Base-by-base conservation (phyloP, 306 rosid species). In the Sesbania bispinosa region DNA sequence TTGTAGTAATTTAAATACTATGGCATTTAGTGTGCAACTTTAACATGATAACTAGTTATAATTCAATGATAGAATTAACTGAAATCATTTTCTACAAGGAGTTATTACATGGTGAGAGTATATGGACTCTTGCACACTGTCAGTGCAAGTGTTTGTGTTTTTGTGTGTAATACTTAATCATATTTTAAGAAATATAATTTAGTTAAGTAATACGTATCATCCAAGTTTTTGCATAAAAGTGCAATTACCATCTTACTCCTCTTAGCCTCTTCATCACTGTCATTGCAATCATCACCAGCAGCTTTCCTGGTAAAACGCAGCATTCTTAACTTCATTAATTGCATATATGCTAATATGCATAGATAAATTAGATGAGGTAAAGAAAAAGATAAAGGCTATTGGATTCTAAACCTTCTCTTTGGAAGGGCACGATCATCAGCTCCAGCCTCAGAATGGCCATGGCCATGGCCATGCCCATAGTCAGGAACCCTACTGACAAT, bases 401-500 rank as follows among this genome's bases (percentile, higher is more conserved):
- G 38, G 46, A 73, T 41, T 74, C 48, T 77, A 51, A 62, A 94
- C 99, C 99, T 89, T 89, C 96, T 83, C 81, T 83, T 90, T 26
- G 89, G 47, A 60, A 84, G 60, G 73, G 81, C 32, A 47, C 90
- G 85, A 23, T 90, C 97, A 74, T 87, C 98, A 51, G 79, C 84
- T 21, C 84, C 99, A 68, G 84, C 79, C 27, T 90, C 96, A 41
- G 97, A 80, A 76, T 91, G 93, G 63, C 91, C 90, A 63, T 89
- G 96, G 35, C 88, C 78, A 80, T 89, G 80, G 0, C 96, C 94
- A 59, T 93, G 98, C 42, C 89, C 67, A 82, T 94, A 91, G 79
- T 94, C 99, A 41, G 99, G 99, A 79, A 94, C 99, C 77, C 85
- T 77, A 80, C 88, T 83, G 68, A 94, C 97, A 0, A 91, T 78